Conservation (phyloP, 176 grass and related monocot genomes). For the Cymbopogon citratus region DNA sequence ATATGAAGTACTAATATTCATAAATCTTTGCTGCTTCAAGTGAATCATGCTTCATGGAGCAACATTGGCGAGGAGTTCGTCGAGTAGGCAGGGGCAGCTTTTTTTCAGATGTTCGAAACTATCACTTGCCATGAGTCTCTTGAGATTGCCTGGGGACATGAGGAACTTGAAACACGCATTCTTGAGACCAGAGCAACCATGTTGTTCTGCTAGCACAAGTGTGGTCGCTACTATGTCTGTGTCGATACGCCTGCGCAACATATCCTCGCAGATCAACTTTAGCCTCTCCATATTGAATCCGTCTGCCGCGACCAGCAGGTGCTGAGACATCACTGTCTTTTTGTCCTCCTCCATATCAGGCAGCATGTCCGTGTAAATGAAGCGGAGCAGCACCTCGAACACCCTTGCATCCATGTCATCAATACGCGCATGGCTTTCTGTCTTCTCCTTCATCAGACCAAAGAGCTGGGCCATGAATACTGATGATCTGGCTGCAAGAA, state of each 20-base stretch:
- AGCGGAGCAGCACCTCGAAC: conserved; percentile 27
- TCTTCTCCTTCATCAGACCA: neutral
- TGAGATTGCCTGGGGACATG: neutral
- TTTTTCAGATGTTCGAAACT: neutral
- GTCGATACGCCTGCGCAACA: neutral
- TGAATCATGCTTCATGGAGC: neutral
- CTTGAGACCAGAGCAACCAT: neutral
- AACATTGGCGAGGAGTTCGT: neutral
- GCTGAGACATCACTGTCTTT: conserved; percentile 8
- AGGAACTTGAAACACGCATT: conserved; percentile 3
- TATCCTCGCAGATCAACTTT: conserved; percentile 41
- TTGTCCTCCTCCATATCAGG: neutral
- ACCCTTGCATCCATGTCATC: conserved; percentile 30
- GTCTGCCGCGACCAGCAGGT: conserved; percentile 39
- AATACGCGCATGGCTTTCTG: neutral
- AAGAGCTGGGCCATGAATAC: conserved; percentile 32
- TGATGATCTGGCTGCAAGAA: conserved; percentile 17
- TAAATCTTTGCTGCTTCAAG: too few relatives aligned
- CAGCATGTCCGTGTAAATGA: conserved; percentile 26
- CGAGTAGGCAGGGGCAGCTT: neutral
- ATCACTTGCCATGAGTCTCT: neutral
- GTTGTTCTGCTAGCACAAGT: neutral
- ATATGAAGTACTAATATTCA: too few relatives aligned
- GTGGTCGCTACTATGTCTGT: neutral
- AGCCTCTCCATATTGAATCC: conserved; percentile 30